Base-by-base conservation (phyloP, 202 grass and related monocot genomes). In the Schoenoplectus triqueter region DNA sequence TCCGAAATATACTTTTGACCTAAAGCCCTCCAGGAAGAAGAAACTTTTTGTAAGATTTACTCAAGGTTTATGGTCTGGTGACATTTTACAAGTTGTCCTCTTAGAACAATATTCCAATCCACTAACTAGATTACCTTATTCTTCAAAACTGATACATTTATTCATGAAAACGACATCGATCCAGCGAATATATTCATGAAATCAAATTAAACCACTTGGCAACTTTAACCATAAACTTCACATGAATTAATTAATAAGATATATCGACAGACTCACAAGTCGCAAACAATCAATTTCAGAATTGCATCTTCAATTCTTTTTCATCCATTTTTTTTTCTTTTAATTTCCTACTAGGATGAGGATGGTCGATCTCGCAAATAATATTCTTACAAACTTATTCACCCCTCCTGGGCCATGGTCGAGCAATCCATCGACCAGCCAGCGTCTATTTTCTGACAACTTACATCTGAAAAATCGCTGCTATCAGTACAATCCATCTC, bases 401-500 rank as follows among this genome's bases (percentile, higher is more conserved):
- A 59, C 17, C 7, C 17, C 46, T 73, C 47, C 3, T 40, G 73
- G 48, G 70, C 47, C 10, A 39, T 8, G 49, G 46, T 18, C 3
- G 70, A 52, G 46, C 47, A 74, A 74, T 11, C 22, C 47, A 51
- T 9, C 8, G 47, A 19, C 70, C 70, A 75, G 4, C 19, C 49
- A 9, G 47, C 72, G 0, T 54, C 72, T 13, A 14, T 75, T 54
- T 47, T 62, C 82, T 87, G 84, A 93, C 0, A 19, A 64, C 42
- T 68, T 21, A 20, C 87, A 47, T 85, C 87, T 2, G 61, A 59
- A 9, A 13, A 89, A 64, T 86, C 54, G 15, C 46, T 14, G 80
- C 66, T 20, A 4, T 56, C 52, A 7, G 78, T 21, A 19, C 86
- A 89, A 4, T 85, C 87, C 18, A 84, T 84, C 2, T 88, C 90